A percentile compares a stretch with the other conserved stretches of the same genome.
phyloP scores from a whole-genome alignment of 2,329 filamentous ascomycete species.

The Colletotrichum kahawae region DNA sequence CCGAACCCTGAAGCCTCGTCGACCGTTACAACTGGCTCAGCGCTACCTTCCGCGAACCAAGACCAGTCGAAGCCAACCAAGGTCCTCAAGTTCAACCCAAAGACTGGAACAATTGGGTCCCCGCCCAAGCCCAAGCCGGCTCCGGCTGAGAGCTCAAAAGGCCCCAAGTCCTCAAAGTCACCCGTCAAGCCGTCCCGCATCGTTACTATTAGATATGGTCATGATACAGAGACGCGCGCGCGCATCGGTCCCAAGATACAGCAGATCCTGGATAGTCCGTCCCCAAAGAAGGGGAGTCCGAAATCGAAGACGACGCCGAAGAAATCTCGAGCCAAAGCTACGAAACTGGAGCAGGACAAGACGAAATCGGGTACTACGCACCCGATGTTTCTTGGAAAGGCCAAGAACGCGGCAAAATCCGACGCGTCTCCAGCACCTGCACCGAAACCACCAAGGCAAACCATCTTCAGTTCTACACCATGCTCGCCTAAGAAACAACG shows the following conservation, averaged over 20 bases:
- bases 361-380: conserved; percentile 38
- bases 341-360: conserved; percentile 29
- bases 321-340: conserved; percentile 27
- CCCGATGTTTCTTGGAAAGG: conserved; percentile 44
- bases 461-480: conserved; percentile 58
- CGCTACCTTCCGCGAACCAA: background rate
- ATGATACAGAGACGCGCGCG: conserved; percentile 45
- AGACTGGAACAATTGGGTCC: conserved; percentile 67
- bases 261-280: conserved; percentile 56
- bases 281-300: conserved; percentile 14
- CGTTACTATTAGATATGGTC: conserved; percentile 2
- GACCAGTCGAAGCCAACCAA: conserved; percentile 29
- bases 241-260: conserved; percentile 66
- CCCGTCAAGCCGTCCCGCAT: conserved; percentile 1
- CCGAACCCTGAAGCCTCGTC: background rate
- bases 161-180: background rate
- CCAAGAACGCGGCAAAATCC: conserved; percentile 23
- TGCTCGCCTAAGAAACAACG: conserved; percentile 53
- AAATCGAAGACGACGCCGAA: conserved; percentile 28
- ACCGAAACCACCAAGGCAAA: conserved; percentile 35
- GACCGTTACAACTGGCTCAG: background rate
- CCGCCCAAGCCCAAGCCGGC: conserved; percentile 59
- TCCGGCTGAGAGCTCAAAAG: conserved; percentile 21
- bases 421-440: background rate
- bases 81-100: conserved; percentile 61